phyloP scores from a whole-genome alignment of 176 grass and related monocot species.

The Oryza australiensis region DNA sequence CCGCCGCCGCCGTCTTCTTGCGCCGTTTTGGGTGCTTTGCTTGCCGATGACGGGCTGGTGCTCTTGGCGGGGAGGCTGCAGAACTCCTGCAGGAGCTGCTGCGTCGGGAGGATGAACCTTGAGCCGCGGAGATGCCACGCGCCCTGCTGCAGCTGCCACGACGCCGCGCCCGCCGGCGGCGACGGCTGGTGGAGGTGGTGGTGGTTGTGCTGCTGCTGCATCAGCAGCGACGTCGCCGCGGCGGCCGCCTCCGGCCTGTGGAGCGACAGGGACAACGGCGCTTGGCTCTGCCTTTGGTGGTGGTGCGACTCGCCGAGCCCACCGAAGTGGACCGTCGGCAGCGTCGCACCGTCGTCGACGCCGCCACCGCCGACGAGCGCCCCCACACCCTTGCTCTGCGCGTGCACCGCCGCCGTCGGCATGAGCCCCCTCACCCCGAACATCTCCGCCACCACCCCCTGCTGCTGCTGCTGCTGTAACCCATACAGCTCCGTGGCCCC shows the following conservation, averaged over 20 bases:
- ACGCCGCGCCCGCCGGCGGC: neutral
- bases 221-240: conserved; percentile 25
- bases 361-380: conserved; percentile 1
- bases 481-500: conserved; percentile 48
- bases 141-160: conserved; percentile 32
- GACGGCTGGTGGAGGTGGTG: neutral
- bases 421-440: conserved; percentile 43
- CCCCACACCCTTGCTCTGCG: conserved; percentile 37
- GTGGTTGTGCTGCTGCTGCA: conserved; percentile 24
- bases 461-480: conserved; percentile 54
- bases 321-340: conserved; percentile 31
- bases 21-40: neutral
- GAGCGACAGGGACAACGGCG: conserved; percentile 41
- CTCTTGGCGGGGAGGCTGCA: conserved; percentile 45
- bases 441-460: conserved; percentile 45
- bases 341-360: neutral
- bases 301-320: conserved; percentile 16
- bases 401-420: conserved; percentile 6
- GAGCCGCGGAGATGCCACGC: conserved; percentile 50
- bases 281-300: conserved; percentile 18
- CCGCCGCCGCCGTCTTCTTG: conserved; percentile 40
- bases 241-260: conserved; percentile 30
- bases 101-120: conserved; percentile 64
- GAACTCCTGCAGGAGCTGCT: conserved; percentile 75
- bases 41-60: neutral